phyloP scores from a whole-genome alignment of 139 green algal genomes.

The Picochlorum sp. region DNA sequence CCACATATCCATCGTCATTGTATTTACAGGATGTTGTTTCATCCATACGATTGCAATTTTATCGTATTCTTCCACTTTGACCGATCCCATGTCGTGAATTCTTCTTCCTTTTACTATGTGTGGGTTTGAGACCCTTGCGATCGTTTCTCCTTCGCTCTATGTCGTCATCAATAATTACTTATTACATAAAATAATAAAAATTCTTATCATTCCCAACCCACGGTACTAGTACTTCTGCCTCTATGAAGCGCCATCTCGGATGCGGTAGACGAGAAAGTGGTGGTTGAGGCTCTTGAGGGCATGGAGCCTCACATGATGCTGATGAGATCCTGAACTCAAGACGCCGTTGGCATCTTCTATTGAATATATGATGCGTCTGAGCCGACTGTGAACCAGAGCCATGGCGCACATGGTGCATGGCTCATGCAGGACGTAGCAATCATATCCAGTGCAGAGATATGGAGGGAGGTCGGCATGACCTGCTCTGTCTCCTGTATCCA shows the following conservation, averaged over 20 bases:
- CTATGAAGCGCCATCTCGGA: not conserved
- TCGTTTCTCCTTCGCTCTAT: too few relatives aligned
- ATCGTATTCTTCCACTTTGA: not conserved
- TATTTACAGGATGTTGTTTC: constrained; percentile 59
- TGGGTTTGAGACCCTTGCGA: too few relatives aligned
- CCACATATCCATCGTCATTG: constrained; percentile 55
- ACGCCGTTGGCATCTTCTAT: constrained; percentile 33
- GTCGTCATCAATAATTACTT: too few relatives aligned
- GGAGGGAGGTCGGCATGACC: constrained; percentile 15
- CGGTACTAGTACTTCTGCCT: too few relatives aligned
- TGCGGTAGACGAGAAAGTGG: constrained; percentile 54
- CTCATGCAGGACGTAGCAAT: constrained; percentile 77
- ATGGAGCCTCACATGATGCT: constrained; percentile 40
- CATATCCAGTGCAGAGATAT: constrained; percentile 92
- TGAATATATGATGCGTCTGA: constrained; percentile 66
- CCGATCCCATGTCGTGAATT: too few relatives aligned
- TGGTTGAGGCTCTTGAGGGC: constrained; percentile 70
- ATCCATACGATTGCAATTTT: constrained; percentile 44
- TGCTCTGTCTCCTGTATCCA: not conserved
- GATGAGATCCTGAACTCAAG: constrained; percentile 25
- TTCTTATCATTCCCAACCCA: too few relatives aligned
- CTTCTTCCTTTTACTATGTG: too few relatives aligned
- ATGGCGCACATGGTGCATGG: constrained; percentile 95
- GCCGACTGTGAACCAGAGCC: constrained; percentile 77
- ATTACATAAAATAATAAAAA: not conserved